phyloP scores from a whole-genome alignment of 2,329 filamentous ascomycete genomes.

The Lithohypha guttulata region DNA sequence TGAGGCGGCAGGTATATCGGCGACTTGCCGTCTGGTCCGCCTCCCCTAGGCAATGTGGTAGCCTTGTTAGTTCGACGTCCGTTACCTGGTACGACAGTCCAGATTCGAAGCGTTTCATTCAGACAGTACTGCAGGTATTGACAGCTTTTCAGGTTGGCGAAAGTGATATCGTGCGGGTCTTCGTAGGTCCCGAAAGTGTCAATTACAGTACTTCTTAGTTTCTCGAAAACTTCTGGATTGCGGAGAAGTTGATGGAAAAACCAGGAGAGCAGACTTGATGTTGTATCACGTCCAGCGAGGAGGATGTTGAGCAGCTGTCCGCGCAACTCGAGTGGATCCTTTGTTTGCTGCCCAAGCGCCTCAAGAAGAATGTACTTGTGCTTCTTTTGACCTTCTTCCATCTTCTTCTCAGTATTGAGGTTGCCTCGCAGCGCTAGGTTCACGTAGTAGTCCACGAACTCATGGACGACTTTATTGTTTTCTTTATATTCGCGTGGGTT shows the following conservation, averaged over 20 bases:
- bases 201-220: slow-evolving; percentile 20
- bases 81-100: slow-evolving; percentile 39
- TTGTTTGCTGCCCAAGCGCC: slow-evolving; percentile 33
- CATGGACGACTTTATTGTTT: slow-evolving; percentile 31
- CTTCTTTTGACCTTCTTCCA: slow-evolving; percentile 19
- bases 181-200: slow-evolving; percentile 33
- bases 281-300: slow-evolving; percentile 44
- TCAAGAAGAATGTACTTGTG: slow-evolving; percentile 39
- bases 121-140: slow-evolving; percentile 29
- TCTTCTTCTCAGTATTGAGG: slow-evolving; percentile 21
- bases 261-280: slow-evolving; percentile 34
- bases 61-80: slow-evolving; percentile 30
- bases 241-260: slow-evolving; percentile 38
- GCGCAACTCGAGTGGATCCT: slow-evolving; percentile 38
- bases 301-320: slow-evolving; percentile 41
- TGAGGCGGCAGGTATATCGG: slow-evolving; percentile 34
- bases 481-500: slow-evolving; percentile 31
- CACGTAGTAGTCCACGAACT: slow-evolving; percentile 40
- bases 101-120: slow-evolving; percentile 27
- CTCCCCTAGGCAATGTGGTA: slow-evolving; percentile 41
- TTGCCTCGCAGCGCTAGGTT: slow-evolving; percentile 22
- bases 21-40: slow-evolving; percentile 44
- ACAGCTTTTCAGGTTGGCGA: slow-evolving; percentile 32
- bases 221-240: slow-evolving; percentile 26
- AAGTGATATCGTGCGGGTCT: slow-evolving; percentile 31